Evolutionary conservation across 805 yeast species (phyloP).

Genomic region (Schizosaccharomyces cryophilus): DNA sequence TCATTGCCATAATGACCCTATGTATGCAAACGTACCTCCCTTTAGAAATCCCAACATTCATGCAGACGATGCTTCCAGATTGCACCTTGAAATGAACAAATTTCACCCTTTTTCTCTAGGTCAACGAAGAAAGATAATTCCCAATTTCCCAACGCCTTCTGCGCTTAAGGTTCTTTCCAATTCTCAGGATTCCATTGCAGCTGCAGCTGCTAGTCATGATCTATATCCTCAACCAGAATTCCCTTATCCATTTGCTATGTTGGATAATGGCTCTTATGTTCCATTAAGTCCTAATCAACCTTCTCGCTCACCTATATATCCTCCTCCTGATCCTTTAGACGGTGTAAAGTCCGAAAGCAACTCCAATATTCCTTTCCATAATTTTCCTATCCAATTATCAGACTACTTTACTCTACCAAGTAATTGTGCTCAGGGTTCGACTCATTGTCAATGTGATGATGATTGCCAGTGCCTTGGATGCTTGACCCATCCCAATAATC

Average conservation of each 20-base stretch:
- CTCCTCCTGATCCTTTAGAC: background rate
- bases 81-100: too few species aligned
- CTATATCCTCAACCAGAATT: background rate
- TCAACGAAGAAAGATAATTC: too few species aligned
- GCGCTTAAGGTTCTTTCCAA: background rate
- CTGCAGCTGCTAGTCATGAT: background rate
- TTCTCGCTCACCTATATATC: background rate
- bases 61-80: too few species aligned
- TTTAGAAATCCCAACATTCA: too few species aligned
- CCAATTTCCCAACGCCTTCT: too few species aligned
- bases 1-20: too few species aligned
- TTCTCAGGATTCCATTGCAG: background rate
- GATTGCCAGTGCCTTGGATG: slow-evolving; percentile 1
- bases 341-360: background rate
- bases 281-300: background rate
- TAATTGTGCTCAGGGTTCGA: background rate
- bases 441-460: background rate
- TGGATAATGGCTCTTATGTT: background rate
- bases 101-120: too few species aligned
- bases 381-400: background rate
- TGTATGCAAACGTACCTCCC: too few species aligned
- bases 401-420: background rate
- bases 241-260: background rate
- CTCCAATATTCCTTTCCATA: too few species aligned
- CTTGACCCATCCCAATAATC: background rate